These are phyloP conservation scores for Alloteropsis angusta DNA, from an alignment of 202 grass and related monocot genomes.

Conservation along the genomic window DNA sequence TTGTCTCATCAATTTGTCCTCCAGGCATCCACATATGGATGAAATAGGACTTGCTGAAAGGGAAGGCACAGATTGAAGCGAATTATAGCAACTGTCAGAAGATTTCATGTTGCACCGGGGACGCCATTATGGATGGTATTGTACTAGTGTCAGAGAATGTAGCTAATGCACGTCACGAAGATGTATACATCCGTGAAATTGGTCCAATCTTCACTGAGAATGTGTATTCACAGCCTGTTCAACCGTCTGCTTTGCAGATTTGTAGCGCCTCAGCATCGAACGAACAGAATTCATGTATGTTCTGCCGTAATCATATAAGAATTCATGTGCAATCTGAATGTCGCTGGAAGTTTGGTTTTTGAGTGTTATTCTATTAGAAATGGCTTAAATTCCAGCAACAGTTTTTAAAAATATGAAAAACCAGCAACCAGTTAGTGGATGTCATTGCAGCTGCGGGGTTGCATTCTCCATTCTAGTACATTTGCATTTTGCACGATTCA, in stretches of 20 bases:
- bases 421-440: background rate
- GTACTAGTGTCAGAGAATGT: no score
- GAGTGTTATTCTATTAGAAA: background rate
- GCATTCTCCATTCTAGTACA: no score
- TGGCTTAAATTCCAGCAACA: background rate
- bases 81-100: background rate
- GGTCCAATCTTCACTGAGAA: no score
- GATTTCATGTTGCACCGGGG: no score
- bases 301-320: background rate
- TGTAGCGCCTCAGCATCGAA: no score
- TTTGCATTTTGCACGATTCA: background rate
- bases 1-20: background rate
- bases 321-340: background rate
- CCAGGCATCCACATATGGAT: background rate
- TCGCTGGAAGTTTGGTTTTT: background rate
- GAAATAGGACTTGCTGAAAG: background rate
- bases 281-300: background rate
- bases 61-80: background rate
- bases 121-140: no score
- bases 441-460: background rate
- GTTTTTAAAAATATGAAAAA: no score
- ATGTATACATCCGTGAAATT: no score
- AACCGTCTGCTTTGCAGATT: no score
- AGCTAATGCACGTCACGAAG: no score
- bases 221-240: no score